A percentile compares a stretch with the other conserved stretches of the same genome.
These are phyloP conservation scores for Exophiala mesophila DNA, from an alignment of 2,329 filamentous ascomycete species.

Conservation along the genomic window DNA sequence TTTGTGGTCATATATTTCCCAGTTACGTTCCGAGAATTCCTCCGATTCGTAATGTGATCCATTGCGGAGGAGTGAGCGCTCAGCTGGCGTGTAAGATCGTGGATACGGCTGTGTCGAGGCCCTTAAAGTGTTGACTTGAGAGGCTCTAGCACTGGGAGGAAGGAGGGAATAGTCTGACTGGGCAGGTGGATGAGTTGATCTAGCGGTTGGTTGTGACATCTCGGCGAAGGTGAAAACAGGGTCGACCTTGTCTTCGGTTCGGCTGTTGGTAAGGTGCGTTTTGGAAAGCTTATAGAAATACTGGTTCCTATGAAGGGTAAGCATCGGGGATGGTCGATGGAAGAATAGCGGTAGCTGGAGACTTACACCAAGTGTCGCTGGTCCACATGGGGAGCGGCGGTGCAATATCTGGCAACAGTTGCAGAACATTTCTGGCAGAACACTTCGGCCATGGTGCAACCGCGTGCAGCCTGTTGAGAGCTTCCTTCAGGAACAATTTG, in stretches of 20 bases:
- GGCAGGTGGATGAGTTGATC: not conserved
- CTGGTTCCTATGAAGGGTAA: conserved; percentile 12
- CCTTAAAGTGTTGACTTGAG: conserved; percentile 13
- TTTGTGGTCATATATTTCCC: no score
- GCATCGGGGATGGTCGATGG: not conserved
- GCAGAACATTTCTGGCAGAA: conserved; percentile 24
- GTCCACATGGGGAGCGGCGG: conserved; percentile 13
- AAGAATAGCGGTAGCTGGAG: not conserved
- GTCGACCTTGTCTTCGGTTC: conserved; percentile 14
- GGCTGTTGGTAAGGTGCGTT: conserved; percentile 21
- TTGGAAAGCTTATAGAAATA: conserved; percentile 26
- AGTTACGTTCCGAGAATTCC: no score
- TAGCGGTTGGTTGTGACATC: not conserved
- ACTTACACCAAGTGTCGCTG: conserved; percentile 20
- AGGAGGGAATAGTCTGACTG: not conserved
- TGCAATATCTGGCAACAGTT: conserved; percentile 25
- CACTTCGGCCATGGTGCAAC: conserved; percentile 25
- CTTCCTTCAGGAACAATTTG: conserved; percentile 22
- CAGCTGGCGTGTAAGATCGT: not conserved
- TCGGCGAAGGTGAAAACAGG: conserved; percentile 16
- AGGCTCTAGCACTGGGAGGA: conserved; percentile 6
- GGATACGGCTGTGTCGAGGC: conserved; percentile 3
- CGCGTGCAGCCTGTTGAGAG: conserved; percentile 17
- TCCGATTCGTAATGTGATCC: not conserved
- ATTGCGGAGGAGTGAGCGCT: not conserved